These are phyloP conservation scores for Phytophthora megakarya DNA, from an alignment of 352 stramenopile genomes.

Conservation along the genomic window DNA sequence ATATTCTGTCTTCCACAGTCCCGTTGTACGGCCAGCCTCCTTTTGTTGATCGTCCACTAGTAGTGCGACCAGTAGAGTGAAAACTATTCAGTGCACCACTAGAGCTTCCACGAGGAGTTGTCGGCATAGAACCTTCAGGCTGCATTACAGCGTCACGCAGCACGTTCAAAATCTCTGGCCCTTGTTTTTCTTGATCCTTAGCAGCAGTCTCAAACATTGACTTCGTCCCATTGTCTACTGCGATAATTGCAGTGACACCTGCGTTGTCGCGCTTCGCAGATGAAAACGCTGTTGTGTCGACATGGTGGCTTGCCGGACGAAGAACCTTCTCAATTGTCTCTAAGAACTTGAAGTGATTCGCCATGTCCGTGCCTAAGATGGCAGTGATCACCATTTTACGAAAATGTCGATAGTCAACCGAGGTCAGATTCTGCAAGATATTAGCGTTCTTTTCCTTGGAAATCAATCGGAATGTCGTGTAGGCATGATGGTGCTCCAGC, in stretches of 20 bases:
- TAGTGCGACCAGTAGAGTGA: conserved; percentile 25
- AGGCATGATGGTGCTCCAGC: conserved; percentile 89
- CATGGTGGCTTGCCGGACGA: conserved; percentile 56
- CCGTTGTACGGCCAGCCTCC: conserved; percentile 68
- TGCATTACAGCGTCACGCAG: conserved; percentile 73
- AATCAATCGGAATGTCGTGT: conserved; percentile 87
- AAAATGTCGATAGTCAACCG: conserved; percentile 73
- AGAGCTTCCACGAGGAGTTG: conserved; percentile 42
- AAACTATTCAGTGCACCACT: conserved; percentile 30
- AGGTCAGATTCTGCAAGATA: conserved; percentile 80
- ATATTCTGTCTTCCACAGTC: conserved; percentile 77
- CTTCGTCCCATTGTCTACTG: conserved; percentile 27
- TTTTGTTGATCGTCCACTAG: conserved; percentile 37
- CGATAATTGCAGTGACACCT: conserved; percentile 32
- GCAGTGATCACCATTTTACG: conserved; percentile 89
- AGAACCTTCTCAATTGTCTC: conserved; percentile 77
- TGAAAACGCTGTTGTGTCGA: conserved; percentile 48
- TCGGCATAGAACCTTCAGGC: conserved; percentile 37
- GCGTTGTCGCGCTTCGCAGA: conserved; percentile 45
- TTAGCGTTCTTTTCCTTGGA: conserved; percentile 86
- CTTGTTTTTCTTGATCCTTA: conserved; percentile 30
- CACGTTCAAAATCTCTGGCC: conserved; percentile 44
- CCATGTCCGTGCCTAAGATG: conserved; percentile 92
- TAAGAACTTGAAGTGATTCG: conserved; percentile 88
- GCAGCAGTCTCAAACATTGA: conserved; percentile 22